A percentile compares a stretch with the other conserved stretches of the same genome.
These are phyloP conservation scores for Arthrobotrys pseudoclavata DNA, from an alignment of 2,329 filamentous ascomycete species.

Conservation along the genomic window DNA sequence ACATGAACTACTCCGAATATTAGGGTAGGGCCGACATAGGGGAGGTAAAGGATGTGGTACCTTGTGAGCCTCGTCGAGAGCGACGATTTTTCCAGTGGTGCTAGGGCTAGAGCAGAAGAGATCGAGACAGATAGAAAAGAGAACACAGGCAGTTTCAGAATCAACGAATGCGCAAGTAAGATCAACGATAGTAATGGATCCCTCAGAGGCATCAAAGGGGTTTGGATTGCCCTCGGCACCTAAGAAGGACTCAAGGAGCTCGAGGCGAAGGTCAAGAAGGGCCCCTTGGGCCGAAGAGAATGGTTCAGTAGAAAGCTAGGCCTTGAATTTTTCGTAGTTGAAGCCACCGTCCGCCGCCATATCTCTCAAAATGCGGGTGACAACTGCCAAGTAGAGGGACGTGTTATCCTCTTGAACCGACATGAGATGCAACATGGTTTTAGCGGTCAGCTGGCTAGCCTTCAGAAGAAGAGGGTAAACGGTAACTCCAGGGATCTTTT, in stretches of 20 bases:
- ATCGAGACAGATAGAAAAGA: conserved; percentile 80
- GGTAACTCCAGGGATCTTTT: conserved; percentile 62
- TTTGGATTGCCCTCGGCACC: conserved; percentile 52
- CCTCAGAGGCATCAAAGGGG: conserved; percentile 65
- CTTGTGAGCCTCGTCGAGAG: conserved; percentile 84
- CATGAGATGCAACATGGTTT: conserved; percentile 63
- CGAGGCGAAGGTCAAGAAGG: conserved; percentile 62
- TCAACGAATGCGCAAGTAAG: conserved; percentile 80
- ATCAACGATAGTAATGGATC: conserved; percentile 77
- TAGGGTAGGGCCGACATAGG: not conserved
- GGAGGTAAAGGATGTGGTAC: not conserved
- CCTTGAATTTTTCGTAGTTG: conserved; percentile 63
- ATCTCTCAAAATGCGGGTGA: conserved; percentile 63
- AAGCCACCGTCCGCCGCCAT: conserved; percentile 62
- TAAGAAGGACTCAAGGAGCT: conserved; percentile 63
- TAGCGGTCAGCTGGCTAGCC: conserved; percentile 62
- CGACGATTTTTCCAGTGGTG: conserved; percentile 70
- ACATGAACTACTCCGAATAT: conserved; percentile 45
- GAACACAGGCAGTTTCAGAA: conserved; percentile 75
- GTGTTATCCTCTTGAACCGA: conserved; percentile 62
- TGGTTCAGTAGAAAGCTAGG: conserved; percentile 46
- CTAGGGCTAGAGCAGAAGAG: conserved; percentile 74
- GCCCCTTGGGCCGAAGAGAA: conserved; percentile 59
- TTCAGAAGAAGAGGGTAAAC: conserved; percentile 62
- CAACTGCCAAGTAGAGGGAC: conserved; percentile 62